Evolutionary conservation across 1,139 yeast genomes (phyloP).

Genomic region (Wickerhamomyces sp.): DNA sequence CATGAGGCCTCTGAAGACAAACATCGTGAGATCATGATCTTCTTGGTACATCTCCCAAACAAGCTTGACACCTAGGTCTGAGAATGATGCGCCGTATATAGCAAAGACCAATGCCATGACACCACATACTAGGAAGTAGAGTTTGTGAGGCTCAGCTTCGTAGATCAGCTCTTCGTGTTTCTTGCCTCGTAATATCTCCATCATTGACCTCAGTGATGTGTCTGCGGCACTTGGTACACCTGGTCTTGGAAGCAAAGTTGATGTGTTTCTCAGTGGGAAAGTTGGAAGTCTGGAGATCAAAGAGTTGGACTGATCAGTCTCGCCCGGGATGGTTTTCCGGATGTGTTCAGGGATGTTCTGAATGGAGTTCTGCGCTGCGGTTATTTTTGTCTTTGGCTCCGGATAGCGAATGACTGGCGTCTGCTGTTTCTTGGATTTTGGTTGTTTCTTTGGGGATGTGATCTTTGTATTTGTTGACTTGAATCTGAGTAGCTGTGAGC

Average conservation of each 20-base stretch:
- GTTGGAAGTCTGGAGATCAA: constrained; percentile 49
- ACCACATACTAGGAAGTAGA: constrained; percentile 66
- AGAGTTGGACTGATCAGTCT: constrained; percentile 44
- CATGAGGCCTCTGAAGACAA: constrained; percentile 35
- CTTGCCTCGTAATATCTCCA: constrained; percentile 52
- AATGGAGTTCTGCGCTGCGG: too few relatives aligned
- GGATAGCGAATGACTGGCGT: not conserved
- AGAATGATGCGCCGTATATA: constrained; percentile 60
- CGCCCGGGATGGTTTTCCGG: constrained; percentile 51
- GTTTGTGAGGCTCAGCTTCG: constrained; percentile 78
- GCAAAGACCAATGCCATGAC: constrained; percentile 65
- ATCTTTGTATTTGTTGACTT: constrained; percentile 5
- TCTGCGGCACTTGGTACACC: constrained; percentile 72
- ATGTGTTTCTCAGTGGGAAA: constrained; percentile 66
- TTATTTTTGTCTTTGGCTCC: not conserved
- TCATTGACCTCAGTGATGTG: constrained; percentile 57
- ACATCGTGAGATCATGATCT: constrained; percentile 40
- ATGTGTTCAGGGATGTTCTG: constrained; percentile 12
- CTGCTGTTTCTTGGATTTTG: not conserved
- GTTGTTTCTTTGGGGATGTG: not conserved
- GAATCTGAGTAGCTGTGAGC: constrained; percentile 2
- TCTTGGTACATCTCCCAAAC: constrained; percentile 55
- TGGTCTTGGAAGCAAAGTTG: constrained; percentile 67
- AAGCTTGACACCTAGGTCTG: constrained; percentile 54
- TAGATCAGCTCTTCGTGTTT: constrained; percentile 68